A percentile compares a stretch with the other conserved stretches of the same genome.
phyloP scores from a whole-genome alignment of 2,329 filamentous ascomycete species.

The Colletotrichum lentis region DNA sequence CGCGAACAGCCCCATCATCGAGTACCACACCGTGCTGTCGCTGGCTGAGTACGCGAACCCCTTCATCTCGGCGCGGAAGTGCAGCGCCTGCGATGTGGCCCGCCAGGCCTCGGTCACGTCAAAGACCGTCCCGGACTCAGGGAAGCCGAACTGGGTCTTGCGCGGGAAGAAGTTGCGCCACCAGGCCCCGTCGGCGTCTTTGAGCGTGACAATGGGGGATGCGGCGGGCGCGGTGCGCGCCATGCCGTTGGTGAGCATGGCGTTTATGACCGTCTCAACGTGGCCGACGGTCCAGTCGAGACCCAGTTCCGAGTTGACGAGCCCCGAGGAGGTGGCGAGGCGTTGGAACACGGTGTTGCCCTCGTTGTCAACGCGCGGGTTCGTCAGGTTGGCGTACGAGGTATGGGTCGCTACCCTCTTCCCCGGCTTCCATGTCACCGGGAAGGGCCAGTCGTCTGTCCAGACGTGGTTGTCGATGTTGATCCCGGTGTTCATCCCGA shows the following conservation, averaged over 20 bases:
- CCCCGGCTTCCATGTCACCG: background rate
- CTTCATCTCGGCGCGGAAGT: constrained; percentile 3
- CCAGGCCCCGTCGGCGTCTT: constrained; percentile 9
- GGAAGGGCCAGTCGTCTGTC: background rate
- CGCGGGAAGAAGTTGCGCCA: constrained; percentile 19
- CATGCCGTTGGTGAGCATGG: constrained; percentile 20
- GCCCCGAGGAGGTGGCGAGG: background rate
- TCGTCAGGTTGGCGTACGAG: constrained; percentile 22
- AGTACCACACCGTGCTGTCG: constrained; percentile 1
- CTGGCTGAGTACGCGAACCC: background rate
- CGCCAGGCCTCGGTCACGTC: background rate
- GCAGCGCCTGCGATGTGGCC: background rate
- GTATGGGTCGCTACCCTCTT: background rate
- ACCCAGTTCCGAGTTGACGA: background rate
- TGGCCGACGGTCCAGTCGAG: constrained; percentile 1
- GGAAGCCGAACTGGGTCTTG: background rate
- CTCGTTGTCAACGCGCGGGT: background rate
- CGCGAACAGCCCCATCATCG: constrained; percentile 2
- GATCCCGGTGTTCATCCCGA: background rate
- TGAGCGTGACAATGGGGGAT: background rate
- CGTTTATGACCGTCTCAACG: constrained; percentile 18
- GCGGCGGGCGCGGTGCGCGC: constrained; percentile 7
- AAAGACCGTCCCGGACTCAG: background rate
- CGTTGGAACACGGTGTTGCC: constrained; percentile 12
- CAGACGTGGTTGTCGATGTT: background rate